These are phyloP conservation scores for Phallus indusiatus DNA, from an alignment of 768 basidiomycete species.

Conservation along the genomic window DNA sequence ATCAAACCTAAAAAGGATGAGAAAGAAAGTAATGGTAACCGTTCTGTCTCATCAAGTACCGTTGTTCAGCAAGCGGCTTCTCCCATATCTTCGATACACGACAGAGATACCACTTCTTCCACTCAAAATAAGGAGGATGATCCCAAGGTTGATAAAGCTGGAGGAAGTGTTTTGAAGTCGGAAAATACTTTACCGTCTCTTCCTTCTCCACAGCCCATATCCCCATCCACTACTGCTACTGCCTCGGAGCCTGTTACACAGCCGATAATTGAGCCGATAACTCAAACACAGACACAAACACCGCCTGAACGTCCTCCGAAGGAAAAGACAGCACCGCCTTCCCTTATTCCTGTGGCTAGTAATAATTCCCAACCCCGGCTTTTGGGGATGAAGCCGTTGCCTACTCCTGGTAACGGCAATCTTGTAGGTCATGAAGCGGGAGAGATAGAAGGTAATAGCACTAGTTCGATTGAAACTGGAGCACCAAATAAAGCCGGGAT, in stretches of 20 bases:
- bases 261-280: too few species aligned
- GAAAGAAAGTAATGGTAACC: background rate
- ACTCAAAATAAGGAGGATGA: background rate
- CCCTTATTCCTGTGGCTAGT: background rate
- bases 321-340: background rate
- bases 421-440: background rate
- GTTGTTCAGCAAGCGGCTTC: background rate
- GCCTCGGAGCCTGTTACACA: background rate
- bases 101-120: background rate
- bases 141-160: background rate
- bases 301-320: background rate
- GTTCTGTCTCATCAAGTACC: background rate
- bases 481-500: background rate
- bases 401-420: background rate
- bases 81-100: background rate
- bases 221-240: background rate
- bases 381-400: background rate
- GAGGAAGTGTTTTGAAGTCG: background rate
- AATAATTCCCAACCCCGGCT: background rate
- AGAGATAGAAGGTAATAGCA: background rate
- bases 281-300: background rate
- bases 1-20: background rate
- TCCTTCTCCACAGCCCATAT: background rate
- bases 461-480: background rate
- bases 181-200: background rate